Percentiles rank a stretch among this genome's conserved stretches.
phyloP scores from a whole-genome alignment of 2,329 filamentous ascomycete genomes.

The Cladophialophora exuberans region DNA sequence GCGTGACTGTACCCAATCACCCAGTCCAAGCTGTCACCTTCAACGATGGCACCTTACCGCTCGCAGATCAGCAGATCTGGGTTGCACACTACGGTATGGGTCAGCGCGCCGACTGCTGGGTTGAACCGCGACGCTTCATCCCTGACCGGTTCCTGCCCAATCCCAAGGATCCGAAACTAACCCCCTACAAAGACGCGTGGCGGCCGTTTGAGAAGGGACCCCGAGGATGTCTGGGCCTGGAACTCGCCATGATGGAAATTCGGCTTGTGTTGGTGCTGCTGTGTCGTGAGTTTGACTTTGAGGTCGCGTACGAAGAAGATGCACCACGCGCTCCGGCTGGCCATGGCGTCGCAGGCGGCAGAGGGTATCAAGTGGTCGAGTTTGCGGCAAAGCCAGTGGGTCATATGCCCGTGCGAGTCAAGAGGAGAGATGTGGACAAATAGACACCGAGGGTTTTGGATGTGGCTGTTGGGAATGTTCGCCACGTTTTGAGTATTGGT shows the following conservation, averaged over 20 bases:
- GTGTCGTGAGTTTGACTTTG: slow-evolving; percentile 3
- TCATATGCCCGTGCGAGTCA: slow-evolving; percentile 10
- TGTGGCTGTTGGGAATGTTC: no score
- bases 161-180: slow-evolving; percentile 9
- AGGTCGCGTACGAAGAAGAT: not conserved
- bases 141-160: slow-evolving; percentile 43
- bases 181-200: slow-evolving; percentile 46
- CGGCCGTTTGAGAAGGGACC: slow-evolving; percentile 54
- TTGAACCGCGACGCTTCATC: slow-evolving; percentile 35
- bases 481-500: no score
- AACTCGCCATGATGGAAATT: slow-evolving; percentile 33
- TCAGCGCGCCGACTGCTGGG: slow-evolving; percentile 27
- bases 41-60: slow-evolving; percentile 25
- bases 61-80: slow-evolving; percentile 22
- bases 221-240: slow-evolving; percentile 51
- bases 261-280: slow-evolving; percentile 32
- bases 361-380: slow-evolving; percentile 17
- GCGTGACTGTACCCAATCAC: slow-evolving; percentile 14
- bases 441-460: no score
- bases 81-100: slow-evolving; percentile 29
- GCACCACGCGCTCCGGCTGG: not conserved
- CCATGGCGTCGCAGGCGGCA: slow-evolving; percentile 12
- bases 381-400: slow-evolving; percentile 11
- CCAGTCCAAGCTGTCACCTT: slow-evolving; percentile 9
- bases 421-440: not conserved